Base-by-base conservation (phyloP, 1,284 basidiomycete genomes). In the Microbotryomycetes sp. region DNA sequence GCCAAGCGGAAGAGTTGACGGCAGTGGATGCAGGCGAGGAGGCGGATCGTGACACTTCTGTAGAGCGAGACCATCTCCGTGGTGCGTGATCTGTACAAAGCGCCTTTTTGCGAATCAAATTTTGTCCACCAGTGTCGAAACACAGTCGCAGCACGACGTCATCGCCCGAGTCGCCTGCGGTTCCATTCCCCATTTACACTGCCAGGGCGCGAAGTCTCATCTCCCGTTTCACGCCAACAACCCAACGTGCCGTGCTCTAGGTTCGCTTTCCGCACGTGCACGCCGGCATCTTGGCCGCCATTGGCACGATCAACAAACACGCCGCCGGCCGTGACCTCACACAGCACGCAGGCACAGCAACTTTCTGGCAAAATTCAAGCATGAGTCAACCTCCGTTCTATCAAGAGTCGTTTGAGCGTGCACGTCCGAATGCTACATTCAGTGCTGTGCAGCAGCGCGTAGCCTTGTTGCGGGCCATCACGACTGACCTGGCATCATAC, bases 401-500 rank as follows among this genome's bases (percentile, higher is more conserved):
- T 56, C 54, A 56, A 15, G 54, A 58, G 30, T 42, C 66, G 23
- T 64, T 68, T 56, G 31, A 30, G 7, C 45, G 47, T 2, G 57
- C 64, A 1, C 61, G 64, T 30, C 64, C 66, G 25, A 26, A 59
- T 6, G 6, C 22, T 19, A 56, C 64, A 36, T 68, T 63, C 64
- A 29, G 42, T 25, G 54, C 63, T 19, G 58, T 54, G 56, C 30
- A 46, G 6, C 28, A 29, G 30, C 67, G 67, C 5, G 31, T 68
- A 36, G 25, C 52, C 15, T 56, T 66, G 57, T 7, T 58, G 6
- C 62, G 62, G 25, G 62, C 67, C 19, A 49, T 65, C 54, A 62
- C 67, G 9, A 32, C 32, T 22, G 67, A 68, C 60, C 70, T 80
- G 22, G 77, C 79, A 28, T 77, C 80, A 56, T 76, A 80, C 61